Evolutionary conservation across 2,329 filamentous ascomycete genomes (phyloP), one percentile per base, ranked within the genome.

Genomic region (Acarospora socialis): DNA sequence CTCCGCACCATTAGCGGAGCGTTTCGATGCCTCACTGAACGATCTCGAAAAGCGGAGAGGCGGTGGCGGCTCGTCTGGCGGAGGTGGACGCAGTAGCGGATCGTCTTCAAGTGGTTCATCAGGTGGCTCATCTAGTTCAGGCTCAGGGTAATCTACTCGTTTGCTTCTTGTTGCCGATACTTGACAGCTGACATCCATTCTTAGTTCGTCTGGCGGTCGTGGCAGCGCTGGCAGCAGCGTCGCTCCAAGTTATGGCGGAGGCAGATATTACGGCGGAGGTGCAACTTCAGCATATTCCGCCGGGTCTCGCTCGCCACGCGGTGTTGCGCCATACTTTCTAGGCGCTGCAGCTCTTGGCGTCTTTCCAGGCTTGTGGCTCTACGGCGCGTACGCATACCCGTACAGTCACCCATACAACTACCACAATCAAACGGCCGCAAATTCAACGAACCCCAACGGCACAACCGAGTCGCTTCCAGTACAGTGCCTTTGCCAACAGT

Each of bases 211-310:
- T 22, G 25, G n/a, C 18, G 28, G 6, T 17, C 33, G 42, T 14
- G 32, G 40, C 13, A 36, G 43, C 28, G 40, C 39, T 9, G 37
- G 40, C 27, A 37, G 41, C 20, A 36, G 41, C 9, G 38, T 38
- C 16, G 39, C 17, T n/a, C 46, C 40, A 52, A 40, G 55, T 3
- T 70, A 62, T 42, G 67, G 65, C 13, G 57, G 61, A 21, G 64
- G 64, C 7, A 50, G 47, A 21, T 70, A 62, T 48, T 76, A 74
- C 41, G 60, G 61, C 4, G 68, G 67, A 12, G 72, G 72, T 29
- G 60, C 68, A 1, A 38, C 51, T 4, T 48, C 55, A 2, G 65
- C 71, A 2, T 75, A 70, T 49, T 37, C 48, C 3, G 47, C 68
- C 4, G 65, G 64, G 7, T 30, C 36, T 0, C 45, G 47, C 4